A percentile compares a stretch with the other conserved stretches of the same genome.
phyloP scores from a whole-genome alignment of 768 basidiomycete species.

The Podaxis sp. region DNA sequence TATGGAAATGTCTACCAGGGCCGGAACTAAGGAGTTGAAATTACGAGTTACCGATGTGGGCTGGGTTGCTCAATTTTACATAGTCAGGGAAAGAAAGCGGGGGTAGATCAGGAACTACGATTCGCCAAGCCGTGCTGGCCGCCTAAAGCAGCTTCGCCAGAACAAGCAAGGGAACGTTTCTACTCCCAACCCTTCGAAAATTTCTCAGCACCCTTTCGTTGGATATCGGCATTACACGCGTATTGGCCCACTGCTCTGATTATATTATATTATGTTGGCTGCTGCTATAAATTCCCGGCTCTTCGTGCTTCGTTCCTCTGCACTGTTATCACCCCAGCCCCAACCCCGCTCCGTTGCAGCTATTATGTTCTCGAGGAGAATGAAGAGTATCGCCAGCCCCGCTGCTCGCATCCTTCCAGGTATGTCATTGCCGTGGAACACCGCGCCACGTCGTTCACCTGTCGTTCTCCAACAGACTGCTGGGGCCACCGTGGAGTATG shows the following conservation, averaged over 20 bases:
- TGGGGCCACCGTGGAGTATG: slow-evolving; percentile 56
- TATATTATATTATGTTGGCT: neutral
- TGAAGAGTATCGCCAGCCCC: neutral
- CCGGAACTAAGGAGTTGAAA: neutral
- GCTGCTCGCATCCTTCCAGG: slow-evolving; percentile 29
- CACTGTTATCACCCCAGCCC: neutral
- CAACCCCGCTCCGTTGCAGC: neutral
- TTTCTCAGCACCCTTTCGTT: slow-evolving; percentile 9
- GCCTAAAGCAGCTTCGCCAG: neutral
- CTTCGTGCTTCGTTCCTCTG: neutral
- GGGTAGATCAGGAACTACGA: neutral
- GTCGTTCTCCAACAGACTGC: slow-evolving; percentile 51
- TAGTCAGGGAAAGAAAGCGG: slow-evolving; percentile 1
- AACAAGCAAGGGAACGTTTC: neutral
- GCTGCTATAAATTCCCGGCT: slow-evolving; percentile 10
- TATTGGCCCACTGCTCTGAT: neutral
- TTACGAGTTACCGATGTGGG: neutral
- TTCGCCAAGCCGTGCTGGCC: neutral
- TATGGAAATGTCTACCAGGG: neutral
- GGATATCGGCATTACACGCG: neutral
- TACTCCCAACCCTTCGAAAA: neutral
- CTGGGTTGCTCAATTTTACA: neutral
- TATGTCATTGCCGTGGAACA: slow-evolving; percentile 17
- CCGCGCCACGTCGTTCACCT: neutral
- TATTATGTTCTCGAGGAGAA: slow-evolving; percentile 7